These are phyloP conservation scores for Ganoderma boninense DNA, from an alignment of 1,284 basidiomycete genomes.

Conservation along the genomic window DNA sequence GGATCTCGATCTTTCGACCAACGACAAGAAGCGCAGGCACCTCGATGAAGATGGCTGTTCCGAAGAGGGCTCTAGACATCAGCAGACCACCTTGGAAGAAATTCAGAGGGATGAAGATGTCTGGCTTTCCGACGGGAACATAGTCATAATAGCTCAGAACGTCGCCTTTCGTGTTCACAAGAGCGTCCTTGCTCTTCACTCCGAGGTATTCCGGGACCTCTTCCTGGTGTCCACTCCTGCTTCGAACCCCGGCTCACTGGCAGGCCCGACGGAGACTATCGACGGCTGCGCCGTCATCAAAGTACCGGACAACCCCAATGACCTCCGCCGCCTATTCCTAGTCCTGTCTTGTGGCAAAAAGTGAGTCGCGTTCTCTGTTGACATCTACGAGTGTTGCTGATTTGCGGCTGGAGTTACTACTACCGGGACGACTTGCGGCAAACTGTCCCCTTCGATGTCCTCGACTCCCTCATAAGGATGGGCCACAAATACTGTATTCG, in stretches of 20 bases:
- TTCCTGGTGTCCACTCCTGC: neutral
- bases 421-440: neutral
- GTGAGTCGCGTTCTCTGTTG: neutral
- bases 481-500: conserved; percentile 25
- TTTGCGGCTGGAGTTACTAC: conserved; percentile 12
- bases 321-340: neutral
- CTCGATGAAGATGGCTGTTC: neutral
- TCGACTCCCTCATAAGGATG: conserved; percentile 19
- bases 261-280: neutral
- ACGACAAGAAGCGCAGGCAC: neutral
- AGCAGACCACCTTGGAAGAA: neutral
- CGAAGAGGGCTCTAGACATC: neutral
- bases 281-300: neutral
- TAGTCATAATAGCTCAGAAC: neutral
- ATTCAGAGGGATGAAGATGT: neutral
- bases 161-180: neutral
- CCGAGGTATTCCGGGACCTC: neutral
- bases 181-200: neutral
- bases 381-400: neutral
- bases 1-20: neutral
- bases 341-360: neutral
- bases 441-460: neutral
- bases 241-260: neutral
- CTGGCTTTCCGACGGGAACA: neutral
- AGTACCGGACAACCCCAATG: neutral